Evolutionary conservation across 129 eudicot genomes (phyloP), one percentile per base, ranked within the genome.

Genomic region (Pseudognaphalium luteoalbum): DNA sequence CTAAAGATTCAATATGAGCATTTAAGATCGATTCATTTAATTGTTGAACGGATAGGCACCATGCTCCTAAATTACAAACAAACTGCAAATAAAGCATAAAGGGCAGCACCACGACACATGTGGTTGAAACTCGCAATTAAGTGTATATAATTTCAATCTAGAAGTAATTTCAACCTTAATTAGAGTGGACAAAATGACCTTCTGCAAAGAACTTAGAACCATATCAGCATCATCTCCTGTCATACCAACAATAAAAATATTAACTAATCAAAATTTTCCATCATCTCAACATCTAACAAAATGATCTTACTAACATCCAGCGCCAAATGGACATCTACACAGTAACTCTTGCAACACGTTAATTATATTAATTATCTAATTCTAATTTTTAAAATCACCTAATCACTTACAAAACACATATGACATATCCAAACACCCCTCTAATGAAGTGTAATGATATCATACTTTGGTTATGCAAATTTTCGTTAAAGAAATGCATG

Each of bases 1-100:
- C 69, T 70, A 90, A 65, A 70, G 91, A 84, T 25, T 85, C 72
- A 34, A 88, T 82, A 78, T 90, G 86, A 41, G 74, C 73, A 65
- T 72, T 86, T 84, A 93, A 76, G 70, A 47, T 12, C 15, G 77
- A 59, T 63, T 86, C 30, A 70, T 71, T 75, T 51, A 93, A 75
- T 78, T 93, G 98, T 76, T 93, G 98, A 60, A 93, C 86, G 7
- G 98, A 90, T 85, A 90, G 69, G 78, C 98, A 93, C 97, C 98
- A 93, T 37, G 88, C 96, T 12, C 91, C 96, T 80, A 93, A 80
- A 85, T 93, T 93, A 80, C 98, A 93, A 77, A 93, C 91, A 58
- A 87, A 80, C 98, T 93, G 86, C 70, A 77, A 69, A 66, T 10
- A 56, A 12, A 68, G 52, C 69, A 69, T 68, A 61, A n/a, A 71